phyloP scores from a whole-genome alignment of 2,329 filamentous ascomycete species.

The Botrytis fabae region DNA sequence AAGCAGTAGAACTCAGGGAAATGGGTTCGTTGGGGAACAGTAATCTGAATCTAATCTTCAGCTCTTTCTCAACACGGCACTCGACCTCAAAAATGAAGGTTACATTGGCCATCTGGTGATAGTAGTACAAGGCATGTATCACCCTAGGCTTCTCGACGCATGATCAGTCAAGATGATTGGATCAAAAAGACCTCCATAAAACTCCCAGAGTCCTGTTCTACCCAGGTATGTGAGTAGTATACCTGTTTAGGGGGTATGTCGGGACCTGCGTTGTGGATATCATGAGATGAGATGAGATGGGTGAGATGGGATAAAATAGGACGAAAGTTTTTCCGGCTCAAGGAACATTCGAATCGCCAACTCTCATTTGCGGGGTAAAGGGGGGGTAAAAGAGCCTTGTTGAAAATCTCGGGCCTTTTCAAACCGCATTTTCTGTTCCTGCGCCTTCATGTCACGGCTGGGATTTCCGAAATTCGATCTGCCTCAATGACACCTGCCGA shows the following conservation, averaged over 20 bases:
- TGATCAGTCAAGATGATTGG: slow-evolving; percentile 3
- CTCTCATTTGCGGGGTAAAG: slow-evolving; percentile 8
- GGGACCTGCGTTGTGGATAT: not conserved
- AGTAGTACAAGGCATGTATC: not conserved
- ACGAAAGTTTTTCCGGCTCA: not conserved
- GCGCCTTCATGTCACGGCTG: not conserved
- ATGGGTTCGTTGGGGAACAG: not conserved
- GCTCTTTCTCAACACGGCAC: not conserved
- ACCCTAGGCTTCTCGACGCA: not conserved
- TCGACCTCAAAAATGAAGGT: not conserved
- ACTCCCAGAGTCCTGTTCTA: not conserved
- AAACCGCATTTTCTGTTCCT: not conserved
- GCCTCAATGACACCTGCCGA: slow-evolving; percentile 2
- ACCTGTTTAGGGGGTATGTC: not conserved
- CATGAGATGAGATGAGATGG: slow-evolving; percentile 12
- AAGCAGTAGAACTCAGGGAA: not conserved
- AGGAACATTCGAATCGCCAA: not conserved
- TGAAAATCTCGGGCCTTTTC: slow-evolving; percentile 4
- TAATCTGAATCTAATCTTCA: not conserved
- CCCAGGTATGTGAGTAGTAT: not conserved
- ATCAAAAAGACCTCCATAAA: not conserved
- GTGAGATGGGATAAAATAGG: not conserved
- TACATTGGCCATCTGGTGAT: slow-evolving; percentile 9
- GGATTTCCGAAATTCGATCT: not conserved
- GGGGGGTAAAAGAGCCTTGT: not conserved